Percentiles rank a stretch among this genome's conserved stretches.
phyloP scores from a whole-genome alignment of 495 filamentous ascomycete species.

The Aspergillus biplanus region DNA sequence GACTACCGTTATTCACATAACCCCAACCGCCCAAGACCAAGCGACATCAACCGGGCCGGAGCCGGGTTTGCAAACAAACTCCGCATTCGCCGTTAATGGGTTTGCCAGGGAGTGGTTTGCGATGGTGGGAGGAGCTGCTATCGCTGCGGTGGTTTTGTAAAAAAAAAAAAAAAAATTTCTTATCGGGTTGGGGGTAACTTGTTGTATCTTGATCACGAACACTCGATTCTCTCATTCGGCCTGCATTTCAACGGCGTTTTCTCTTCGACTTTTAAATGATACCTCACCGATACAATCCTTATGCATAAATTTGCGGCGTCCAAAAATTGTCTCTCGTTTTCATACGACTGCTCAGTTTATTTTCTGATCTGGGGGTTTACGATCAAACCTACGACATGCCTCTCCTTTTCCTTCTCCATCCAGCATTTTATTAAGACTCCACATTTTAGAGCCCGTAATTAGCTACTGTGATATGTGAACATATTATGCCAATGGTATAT shows the following conservation, averaged over 20 bases:
- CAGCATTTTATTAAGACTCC: conserved; percentile 8
- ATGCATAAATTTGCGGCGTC: conserved; percentile 12
- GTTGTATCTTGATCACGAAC: too few species aligned
- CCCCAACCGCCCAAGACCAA: conserved; percentile 30
- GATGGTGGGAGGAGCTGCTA: conserved; percentile 48
- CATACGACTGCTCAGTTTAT: background rate
- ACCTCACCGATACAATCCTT: conserved; percentile 17
- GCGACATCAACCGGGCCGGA: conserved; percentile 29
- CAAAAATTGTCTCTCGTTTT: conserved; percentile 6
- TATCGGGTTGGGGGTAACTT: background rate
- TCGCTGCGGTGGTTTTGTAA: conserved; percentile 46
- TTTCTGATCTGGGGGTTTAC: background rate
- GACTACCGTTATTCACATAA: conserved; percentile 46
- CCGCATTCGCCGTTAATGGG: conserved; percentile 33
- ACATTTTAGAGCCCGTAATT: conserved; percentile 14
- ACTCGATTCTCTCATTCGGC: background rate
- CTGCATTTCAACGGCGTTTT: conserved; percentile 13
- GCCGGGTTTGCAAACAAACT: conserved; percentile 51
- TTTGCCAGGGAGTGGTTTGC: conserved; percentile 44
- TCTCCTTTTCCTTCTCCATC: background rate
- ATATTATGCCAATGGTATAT: conserved; percentile 1
- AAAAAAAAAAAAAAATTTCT: background rate
- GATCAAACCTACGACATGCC: conserved; percentile 1
- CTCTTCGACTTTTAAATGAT: conserved; percentile 1
- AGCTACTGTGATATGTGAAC: background rate